Conservation (phyloP, 176 grass and related monocot species). For the Carex kokanica region DNA sequence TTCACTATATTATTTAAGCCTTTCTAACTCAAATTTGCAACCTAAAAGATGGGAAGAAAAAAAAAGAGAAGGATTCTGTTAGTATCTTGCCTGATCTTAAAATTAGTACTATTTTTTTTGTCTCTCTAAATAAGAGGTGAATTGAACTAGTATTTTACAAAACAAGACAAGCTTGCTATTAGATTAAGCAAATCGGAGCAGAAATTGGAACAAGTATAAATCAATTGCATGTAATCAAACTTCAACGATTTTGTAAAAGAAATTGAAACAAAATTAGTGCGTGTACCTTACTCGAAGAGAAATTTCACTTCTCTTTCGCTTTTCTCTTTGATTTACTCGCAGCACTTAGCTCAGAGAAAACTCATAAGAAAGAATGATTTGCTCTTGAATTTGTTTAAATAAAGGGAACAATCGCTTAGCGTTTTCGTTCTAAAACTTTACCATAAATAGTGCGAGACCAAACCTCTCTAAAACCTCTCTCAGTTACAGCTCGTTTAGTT, state of each 20-base stretch:
- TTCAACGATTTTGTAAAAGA: background rate
- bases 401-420: conserved; percentile 2
- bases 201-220: background rate
- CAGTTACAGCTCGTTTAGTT: conserved; percentile 12
- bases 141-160: background rate
- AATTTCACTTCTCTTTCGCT: background rate
- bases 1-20: background rate
- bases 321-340: conserved; percentile 13
- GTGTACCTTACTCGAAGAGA: conserved; percentile 8
- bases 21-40: background rate
- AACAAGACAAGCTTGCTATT: background rate
- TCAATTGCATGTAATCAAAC: background rate
- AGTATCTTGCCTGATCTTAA: background rate
- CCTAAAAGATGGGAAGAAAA: background rate
- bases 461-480: conserved; percentile 29
- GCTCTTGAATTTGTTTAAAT: conserved; percentile 5
- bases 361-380: background rate
- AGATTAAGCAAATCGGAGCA: background rate
- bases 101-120: background rate
- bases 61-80: background rate
- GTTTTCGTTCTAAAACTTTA: conserved; percentile 6
- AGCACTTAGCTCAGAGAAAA: too few species aligned
- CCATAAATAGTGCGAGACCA: conserved; percentile 8
- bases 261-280: background rate
- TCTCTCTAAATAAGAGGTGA: background rate